Evolutionary conservation across 345 rosid genomes (phyloP), one percentile per base, ranked within the genome.

Genomic region (Garcia nutans): DNA sequence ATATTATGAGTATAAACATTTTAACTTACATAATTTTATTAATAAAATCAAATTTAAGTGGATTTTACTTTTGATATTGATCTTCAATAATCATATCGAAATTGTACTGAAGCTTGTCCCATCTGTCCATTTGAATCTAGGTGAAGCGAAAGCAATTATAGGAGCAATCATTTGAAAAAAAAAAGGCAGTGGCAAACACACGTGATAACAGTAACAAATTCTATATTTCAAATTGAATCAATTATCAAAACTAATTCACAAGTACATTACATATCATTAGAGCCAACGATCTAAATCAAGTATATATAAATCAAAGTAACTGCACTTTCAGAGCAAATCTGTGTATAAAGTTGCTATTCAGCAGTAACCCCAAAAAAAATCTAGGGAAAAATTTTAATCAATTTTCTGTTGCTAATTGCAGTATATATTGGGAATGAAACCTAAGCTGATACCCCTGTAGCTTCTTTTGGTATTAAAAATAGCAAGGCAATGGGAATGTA

Each of bases 381-480:
- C 16, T 15, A 20, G 8, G 12, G 42, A 8, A 58, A 37, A 49
- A 58, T 31, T 33, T 45, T 31, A 23, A 15, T 47, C 49, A 20
- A 8, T 68, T 22, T 31, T 2, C 65, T 23, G 74, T 42, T 15
- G 33, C 65, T 63, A 10, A 55, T n/a, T 22, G 20, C 13, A 20
- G 56, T 60, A 15, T 59, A 28, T 68, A 2, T n/a, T n/a, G 68
- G 20, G 61, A 20, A 33, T 65, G 37, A 33, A 26, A 10, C 22
- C 62, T 20, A 17, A 16, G 92, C 77, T 45, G 99, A 88, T 74
- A 85, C 70, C 75, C 98, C 99, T 26, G 98, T 90, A 70, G 97
- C 99, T 73, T 88, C 92, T 82, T 92, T 92, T 0, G 98, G 98
- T 77, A 96, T 93, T 87, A 96, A 75, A 78, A 89, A 93, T 47